Evolutionary conservation across 495 filamentous ascomycete species (phyloP).

Genomic region (Xylaria nigripes): DNA sequence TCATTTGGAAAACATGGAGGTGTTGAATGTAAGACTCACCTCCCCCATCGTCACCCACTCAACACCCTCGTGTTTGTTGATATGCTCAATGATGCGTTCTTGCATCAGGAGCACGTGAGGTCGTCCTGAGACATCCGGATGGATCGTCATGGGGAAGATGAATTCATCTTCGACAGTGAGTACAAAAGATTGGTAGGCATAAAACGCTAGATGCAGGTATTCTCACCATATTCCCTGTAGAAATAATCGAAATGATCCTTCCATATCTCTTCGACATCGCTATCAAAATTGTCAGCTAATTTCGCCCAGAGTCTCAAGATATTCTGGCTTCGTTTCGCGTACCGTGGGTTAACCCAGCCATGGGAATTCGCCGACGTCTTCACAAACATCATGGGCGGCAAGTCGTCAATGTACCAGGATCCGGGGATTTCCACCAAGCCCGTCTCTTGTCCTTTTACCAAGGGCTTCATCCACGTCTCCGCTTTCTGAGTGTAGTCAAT

Average conservation of each 20-base stretch:
- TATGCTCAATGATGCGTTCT: constrained; percentile 49
- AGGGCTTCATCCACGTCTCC: constrained; percentile 44
- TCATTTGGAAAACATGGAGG: background rate
- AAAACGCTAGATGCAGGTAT: background rate
- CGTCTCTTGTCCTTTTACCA: constrained; percentile 30
- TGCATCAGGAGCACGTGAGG: constrained; percentile 64
- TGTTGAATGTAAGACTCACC: constrained; percentile 7
- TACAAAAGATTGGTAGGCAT: background rate
- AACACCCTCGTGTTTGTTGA: constrained; percentile 65
- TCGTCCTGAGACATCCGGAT: constrained; percentile 60
- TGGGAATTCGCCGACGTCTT: constrained; percentile 41
- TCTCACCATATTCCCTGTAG: constrained; percentile 40
- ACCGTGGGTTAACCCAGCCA: constrained; percentile 46
- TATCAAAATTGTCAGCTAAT: constrained; percentile 19
- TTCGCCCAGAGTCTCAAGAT: background rate
- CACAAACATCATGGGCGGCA: constrained; percentile 48
- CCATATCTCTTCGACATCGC: constrained; percentile 46
- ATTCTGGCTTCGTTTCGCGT: constrained; percentile 25
- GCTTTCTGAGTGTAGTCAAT: constrained; percentile 41
- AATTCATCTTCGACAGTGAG: constrained; percentile 44
- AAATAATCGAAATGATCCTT: constrained; percentile 48
- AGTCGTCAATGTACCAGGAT: constrained; percentile 46
- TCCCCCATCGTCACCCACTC: constrained; percentile 68
- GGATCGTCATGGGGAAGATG: constrained; percentile 62
- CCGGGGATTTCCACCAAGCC: constrained; percentile 45